Conservation (phyloP, 2,329 filamentous ascomycete species). For the Penicillium polonicum region DNA sequence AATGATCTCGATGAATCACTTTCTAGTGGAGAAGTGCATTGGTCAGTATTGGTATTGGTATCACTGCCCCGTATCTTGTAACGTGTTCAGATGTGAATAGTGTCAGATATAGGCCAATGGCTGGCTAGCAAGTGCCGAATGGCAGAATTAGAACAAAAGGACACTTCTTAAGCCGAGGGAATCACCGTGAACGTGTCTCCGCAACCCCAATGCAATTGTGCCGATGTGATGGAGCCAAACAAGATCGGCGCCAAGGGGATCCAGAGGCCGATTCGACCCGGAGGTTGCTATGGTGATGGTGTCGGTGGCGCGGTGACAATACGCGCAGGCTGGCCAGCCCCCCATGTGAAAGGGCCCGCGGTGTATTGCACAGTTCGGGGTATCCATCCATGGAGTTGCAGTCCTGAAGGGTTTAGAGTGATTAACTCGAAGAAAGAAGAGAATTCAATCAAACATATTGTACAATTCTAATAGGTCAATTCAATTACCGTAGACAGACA, state of each 20-base stretch:
- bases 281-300: constrained; percentile 17
- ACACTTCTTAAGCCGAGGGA: constrained; percentile 1
- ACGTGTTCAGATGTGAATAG: background rate
- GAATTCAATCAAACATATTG: background rate
- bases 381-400: constrained; percentile 2
- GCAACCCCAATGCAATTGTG: constrained; percentile 4
- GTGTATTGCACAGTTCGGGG: background rate
- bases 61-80: background rate
- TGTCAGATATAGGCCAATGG: constrained; percentile 3
- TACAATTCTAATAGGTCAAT: background rate
- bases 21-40: constrained; percentile 5
- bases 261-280: constrained; percentile 22
- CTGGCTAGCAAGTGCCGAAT: background rate
- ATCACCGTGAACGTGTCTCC: constrained; percentile 1
- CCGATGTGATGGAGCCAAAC: constrained; percentile 9
- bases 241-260: constrained; percentile 11
- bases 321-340: constrained; percentile 14
- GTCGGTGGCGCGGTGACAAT: constrained; percentile 3
- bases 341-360: constrained; percentile 16
- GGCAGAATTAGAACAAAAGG: background rate
- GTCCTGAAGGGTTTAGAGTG: background rate
- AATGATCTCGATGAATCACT: constrained; percentile 11
- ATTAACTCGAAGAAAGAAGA: background rate
- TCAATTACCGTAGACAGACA: background rate
- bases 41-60: background rate